These are phyloP conservation scores for Talaromyces sp. DNA, from an alignment of 2,329 filamentous ascomycete genomes.

Conservation along the genomic window DNA sequence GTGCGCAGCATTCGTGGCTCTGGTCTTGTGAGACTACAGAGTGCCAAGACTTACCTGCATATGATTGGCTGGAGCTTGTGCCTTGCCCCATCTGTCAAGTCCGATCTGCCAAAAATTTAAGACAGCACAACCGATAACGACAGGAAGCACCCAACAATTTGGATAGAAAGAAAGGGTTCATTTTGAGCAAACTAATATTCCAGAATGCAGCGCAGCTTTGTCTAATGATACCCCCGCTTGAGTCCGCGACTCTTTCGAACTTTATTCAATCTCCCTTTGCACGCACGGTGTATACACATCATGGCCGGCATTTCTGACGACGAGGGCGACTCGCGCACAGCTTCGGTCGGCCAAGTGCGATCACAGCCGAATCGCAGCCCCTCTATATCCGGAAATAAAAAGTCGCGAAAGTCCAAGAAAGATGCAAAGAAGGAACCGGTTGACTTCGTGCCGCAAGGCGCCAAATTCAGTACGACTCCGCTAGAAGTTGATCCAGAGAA, in stretches of 20 bases:
- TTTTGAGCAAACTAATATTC: background rate
- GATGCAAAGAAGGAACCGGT: slow-evolving; percentile 25
- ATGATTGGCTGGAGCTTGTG: slow-evolving; percentile 12
- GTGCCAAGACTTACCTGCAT: background rate
- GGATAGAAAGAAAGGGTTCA: background rate
- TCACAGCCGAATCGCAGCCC: slow-evolving; percentile 24
- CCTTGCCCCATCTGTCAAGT: background rate
- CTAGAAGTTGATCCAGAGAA: slow-evolving; percentile 32
- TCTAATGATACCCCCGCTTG: background rate
- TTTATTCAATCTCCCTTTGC: background rate
- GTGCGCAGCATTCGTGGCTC: background rate
- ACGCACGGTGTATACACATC: background rate
- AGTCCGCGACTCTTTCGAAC: background rate
- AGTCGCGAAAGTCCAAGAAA: slow-evolving; percentile 25
- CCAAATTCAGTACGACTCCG: slow-evolving; percentile 32
- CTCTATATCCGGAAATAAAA: slow-evolving; percentile 28
- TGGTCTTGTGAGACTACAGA: background rate
- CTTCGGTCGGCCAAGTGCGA: slow-evolving; percentile 41
- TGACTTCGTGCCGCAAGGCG: slow-evolving; percentile 39
- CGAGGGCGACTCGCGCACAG: slow-evolving; percentile 47
- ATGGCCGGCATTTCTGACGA: slow-evolving; percentile 25
- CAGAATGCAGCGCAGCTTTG: background rate
- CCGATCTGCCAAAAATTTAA: background rate
- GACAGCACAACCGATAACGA: background rate
- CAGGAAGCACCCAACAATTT: background rate